phyloP scores from a whole-genome alignment of 805 yeast genomes.

The Ogataea paraovalis region DNA sequence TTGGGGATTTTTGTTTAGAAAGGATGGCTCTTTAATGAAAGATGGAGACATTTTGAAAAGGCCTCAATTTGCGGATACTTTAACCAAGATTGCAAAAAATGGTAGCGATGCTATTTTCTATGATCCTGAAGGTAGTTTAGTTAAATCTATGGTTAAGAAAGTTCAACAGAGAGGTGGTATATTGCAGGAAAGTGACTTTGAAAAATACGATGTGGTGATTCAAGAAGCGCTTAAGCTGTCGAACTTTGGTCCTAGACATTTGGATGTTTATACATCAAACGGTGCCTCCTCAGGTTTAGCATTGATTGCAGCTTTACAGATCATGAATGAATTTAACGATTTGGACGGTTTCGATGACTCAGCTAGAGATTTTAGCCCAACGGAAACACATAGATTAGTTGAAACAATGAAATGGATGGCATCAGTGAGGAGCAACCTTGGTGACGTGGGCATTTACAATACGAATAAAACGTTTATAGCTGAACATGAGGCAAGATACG shows the following conservation, averaged over 20 bases:
- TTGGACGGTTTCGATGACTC: conserved; percentile 18
- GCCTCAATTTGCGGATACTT: conserved; percentile 60
- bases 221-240: conserved; percentile 41
- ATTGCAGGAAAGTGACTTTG: conserved; percentile 61
- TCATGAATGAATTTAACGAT: conserved; percentile 44
- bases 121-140: conserved; percentile 78
- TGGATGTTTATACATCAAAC: conserved; percentile 47
- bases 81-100: conserved; percentile 63
- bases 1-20: conserved; percentile 56
- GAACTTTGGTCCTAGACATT: conserved; percentile 24
- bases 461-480: conserved; percentile 20
- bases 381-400: conserved; percentile 61
- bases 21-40: conserved; percentile 30
- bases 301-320: conserved; percentile 65
- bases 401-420: conserved; percentile 96
- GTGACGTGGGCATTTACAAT: conserved; percentile 47
- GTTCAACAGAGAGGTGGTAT: conserved; percentile 63
- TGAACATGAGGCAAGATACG: conserved; percentile 35
- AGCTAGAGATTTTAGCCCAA: conserved; percentile 39
- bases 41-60: conserved; percentile 62
- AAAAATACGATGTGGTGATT: conserved; percentile 49
- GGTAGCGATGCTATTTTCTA: conserved; percentile 79
- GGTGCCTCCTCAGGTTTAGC: conserved; percentile 89
- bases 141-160: conserved; percentile 47
- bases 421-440: conserved; percentile 78